Percentiles rank a stretch among this genome's conserved stretches.
Conservation (phyloP, 2,329 filamentous ascomycete genomes). For the Penicillium sp. region DNA sequence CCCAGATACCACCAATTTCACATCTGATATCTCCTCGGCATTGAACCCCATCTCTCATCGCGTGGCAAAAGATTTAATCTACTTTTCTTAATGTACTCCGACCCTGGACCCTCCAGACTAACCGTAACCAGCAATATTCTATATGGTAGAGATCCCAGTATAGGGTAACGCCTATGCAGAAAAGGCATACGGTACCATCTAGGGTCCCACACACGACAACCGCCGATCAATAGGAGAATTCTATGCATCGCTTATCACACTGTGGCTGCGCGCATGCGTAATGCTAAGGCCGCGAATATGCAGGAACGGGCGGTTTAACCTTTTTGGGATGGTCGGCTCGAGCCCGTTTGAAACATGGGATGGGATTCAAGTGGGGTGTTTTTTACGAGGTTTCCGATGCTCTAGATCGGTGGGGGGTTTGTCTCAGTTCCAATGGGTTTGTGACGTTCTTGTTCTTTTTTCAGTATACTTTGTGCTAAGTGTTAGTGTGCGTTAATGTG, state of each 20-base stretch:
- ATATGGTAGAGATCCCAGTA: background rate
- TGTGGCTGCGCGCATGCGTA: background rate
- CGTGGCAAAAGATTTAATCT: background rate
- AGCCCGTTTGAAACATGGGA: background rate
- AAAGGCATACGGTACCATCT: background rate
- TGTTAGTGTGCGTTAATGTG: no score
- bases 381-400: background rate
- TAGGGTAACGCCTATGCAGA: background rate
- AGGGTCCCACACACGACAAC: background rate
- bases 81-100: background rate
- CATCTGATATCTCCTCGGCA: background rate
- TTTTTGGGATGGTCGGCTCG: background rate
- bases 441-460: no score
- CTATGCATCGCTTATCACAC: background rate
- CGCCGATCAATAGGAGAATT: background rate
- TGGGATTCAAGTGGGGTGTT: background rate
- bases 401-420: background rate
- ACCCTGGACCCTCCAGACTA: background rate
- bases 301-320: constrained; percentile 1
- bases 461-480: no score
- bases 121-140: background rate
- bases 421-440: background rate
- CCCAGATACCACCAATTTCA: background rate
- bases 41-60: background rate
- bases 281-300: background rate